These are phyloP conservation scores for Botryosphaeria dothidea DNA, from an alignment of 2,329 filamentous ascomycete species.

Conservation along the genomic window DNA sequence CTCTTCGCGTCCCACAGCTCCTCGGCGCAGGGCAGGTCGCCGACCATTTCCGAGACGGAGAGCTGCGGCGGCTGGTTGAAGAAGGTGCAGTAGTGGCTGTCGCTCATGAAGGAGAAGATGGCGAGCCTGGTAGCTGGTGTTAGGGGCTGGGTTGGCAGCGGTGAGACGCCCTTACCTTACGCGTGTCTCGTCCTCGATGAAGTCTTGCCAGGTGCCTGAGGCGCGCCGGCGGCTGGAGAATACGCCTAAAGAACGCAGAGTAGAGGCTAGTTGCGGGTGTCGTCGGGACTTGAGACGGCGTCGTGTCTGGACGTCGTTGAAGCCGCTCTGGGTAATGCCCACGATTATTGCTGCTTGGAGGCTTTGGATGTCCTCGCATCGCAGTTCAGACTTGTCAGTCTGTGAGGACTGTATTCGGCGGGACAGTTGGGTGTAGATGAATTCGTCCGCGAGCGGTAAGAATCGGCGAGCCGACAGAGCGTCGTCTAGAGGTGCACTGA, in stretches of 20 bases:
- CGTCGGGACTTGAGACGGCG: constrained; percentile 4
- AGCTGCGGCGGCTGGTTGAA: constrained; percentile 18
- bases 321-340: constrained; percentile 1
- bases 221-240: background rate
- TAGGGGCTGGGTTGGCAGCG: background rate
- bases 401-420: background rate
- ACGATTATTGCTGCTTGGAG: constrained; percentile 18
- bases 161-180: background rate
- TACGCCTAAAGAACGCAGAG: constrained; percentile 6
- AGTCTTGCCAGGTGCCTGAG: background rate
- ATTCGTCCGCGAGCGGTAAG: background rate
- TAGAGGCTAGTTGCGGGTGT: constrained; percentile 8
- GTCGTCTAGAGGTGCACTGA: background rate
- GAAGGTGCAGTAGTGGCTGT: constrained; percentile 14
- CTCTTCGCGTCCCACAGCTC: constrained; percentile 10
- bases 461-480: background rate
- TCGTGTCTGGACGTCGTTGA: background rate
- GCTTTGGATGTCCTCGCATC: constrained; percentile 2
- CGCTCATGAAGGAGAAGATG: constrained; percentile 6
- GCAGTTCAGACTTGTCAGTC: background rate
- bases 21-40: constrained; percentile 16
- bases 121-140: background rate
- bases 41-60: constrained; percentile 16
- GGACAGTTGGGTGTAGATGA: background rate
- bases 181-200: background rate